Percentiles rank a stretch among this genome's conserved stretches.
Conservation (phyloP, 1,284 basidiomycete species). For the Taiwanofungus camphoratus region DNA sequence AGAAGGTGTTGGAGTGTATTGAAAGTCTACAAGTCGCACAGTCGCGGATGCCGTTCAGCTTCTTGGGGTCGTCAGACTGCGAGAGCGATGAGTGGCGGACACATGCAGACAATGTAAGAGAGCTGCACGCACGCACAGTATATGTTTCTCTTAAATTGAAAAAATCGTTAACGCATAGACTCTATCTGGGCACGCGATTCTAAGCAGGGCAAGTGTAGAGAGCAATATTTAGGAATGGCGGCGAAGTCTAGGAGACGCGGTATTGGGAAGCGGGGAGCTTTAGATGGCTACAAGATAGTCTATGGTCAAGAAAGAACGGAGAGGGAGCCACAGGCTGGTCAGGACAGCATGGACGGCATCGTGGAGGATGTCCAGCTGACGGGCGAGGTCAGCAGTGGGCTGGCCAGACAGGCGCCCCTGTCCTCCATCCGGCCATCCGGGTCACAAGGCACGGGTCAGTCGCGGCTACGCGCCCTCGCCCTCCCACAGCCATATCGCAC, state of each 20-base stretch:
- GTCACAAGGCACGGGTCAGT: constrained; percentile 18
- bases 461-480: constrained; percentile 12
- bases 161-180: constrained; percentile 14
- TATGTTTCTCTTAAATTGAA: constrained; percentile 17
- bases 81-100: background rate
- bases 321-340: constrained; percentile 12
- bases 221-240: constrained; percentile 1
- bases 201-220: constrained; percentile 5
- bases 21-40: constrained; percentile 1
- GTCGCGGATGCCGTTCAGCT: constrained; percentile 10
- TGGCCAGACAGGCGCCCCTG: constrained; percentile 19
- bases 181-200: constrained; percentile 13
- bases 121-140: constrained; percentile 15
- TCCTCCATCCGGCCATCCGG: constrained; percentile 16
- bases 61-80: constrained; percentile 22
- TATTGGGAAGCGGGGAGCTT: background rate
- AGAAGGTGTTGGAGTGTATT: constrained; percentile 6
- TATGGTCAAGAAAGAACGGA: constrained; percentile 15
- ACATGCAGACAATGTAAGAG: constrained; percentile 2
- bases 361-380: constrained; percentile 7
- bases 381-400: constrained; percentile 12
- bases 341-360: constrained; percentile 11
- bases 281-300: constrained; percentile 16
- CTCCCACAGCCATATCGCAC: too few species aligned
- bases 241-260: too few species aligned